phyloP scores from a whole-genome alignment of 2,329 filamentous ascomycete genomes.

The Podosphaera fusca region DNA sequence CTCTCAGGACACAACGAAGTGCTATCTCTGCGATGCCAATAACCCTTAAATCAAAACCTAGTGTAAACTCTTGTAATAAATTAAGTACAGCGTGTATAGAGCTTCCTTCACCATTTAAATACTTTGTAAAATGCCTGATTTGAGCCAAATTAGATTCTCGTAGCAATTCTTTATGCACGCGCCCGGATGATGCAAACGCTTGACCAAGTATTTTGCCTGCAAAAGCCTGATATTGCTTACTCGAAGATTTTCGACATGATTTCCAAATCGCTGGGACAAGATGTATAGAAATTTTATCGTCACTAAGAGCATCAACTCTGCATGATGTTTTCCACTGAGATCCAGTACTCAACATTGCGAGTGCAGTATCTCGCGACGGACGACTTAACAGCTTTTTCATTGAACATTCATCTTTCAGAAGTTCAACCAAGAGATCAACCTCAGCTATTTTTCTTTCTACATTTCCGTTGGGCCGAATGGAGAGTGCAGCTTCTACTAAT shows the following conservation, averaged over 20 bases:
- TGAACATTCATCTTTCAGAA: slow-evolving; percentile 49
- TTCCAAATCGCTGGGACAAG: slow-evolving; percentile 51
- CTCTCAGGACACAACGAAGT: slow-evolving; percentile 31
- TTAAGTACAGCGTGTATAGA: slow-evolving; percentile 42
- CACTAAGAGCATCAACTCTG: slow-evolving; percentile 42
- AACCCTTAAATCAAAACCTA: slow-evolving; percentile 29
- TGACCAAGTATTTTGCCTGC: slow-evolving; percentile 64
- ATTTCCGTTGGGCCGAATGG: slow-evolving; percentile 44
- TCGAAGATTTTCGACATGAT: slow-evolving; percentile 42
- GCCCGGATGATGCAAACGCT: slow-evolving; percentile 56
- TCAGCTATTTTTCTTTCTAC: slow-evolving; percentile 49
- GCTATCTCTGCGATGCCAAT: slow-evolving; percentile 38
- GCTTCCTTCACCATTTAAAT: slow-evolving; percentile 18
- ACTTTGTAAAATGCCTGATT: slow-evolving; percentile 17
- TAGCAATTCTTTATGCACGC: slow-evolving; percentile 35
- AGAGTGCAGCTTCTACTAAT: slow-evolving; percentile 45
- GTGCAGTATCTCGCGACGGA: slow-evolving; percentile 44
- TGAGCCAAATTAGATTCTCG: slow-evolving; percentile 32
- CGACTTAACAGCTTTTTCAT: slow-evolving; percentile 42
- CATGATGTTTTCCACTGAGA: slow-evolving; percentile 40
- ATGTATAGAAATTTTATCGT: slow-evolving; percentile 36
- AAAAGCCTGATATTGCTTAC: slow-evolving; percentile 57
- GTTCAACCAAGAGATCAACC: slow-evolving; percentile 52
- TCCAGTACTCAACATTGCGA: slow-evolving; percentile 49
- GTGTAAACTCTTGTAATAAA: slow-evolving; percentile 36